phyloP scores from a whole-genome alignment of 371 early-diverging fungal genomes.

The Mucor mucedo region DNA sequence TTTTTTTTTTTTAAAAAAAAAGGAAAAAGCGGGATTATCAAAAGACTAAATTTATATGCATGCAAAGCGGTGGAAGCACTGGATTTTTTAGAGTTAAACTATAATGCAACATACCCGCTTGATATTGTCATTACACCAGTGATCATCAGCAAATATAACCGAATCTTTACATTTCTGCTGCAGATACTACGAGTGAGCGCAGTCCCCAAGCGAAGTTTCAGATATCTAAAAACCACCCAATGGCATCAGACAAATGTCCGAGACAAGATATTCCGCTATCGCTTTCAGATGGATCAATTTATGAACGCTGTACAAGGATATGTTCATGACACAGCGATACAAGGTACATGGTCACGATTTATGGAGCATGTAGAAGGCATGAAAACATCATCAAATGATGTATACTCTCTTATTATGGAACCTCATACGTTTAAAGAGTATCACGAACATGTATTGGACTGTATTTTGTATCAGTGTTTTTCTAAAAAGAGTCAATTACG shows the following conservation, averaged over 20 bases:
- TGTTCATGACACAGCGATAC: conserved; percentile 49
- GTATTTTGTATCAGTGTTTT: conserved; percentile 56
- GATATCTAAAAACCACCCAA: neutral
- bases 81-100: conserved; percentile 56
- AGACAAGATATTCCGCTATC: conserved; percentile 25
- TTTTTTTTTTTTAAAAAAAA: neutral
- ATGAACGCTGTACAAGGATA: conserved; percentile 47
- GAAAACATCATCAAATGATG: conserved; percentile 14
- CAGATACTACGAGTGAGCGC: conserved; percentile 42
- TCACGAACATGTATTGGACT: conserved; percentile 56
- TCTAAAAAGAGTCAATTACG: conserved; percentile 52
- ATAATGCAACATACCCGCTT: conserved; percentile 52
- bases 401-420: conserved; percentile 38
- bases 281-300: conserved; percentile 58
- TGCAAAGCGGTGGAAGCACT: conserved; percentile 45
- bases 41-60: neutral
- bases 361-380: conserved; percentile 39
- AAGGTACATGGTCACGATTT: conserved; percentile 48
- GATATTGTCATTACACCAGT: conserved; percentile 47
- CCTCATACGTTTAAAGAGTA: conserved; percentile 46
- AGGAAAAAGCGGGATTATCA: neutral
- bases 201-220: conserved; percentile 40
- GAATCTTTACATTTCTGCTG: conserved; percentile 56
- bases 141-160: conserved; percentile 54
- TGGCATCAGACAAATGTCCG: conserved; percentile 6